Percentiles rank a stretch among this genome's conserved stretches.
Evolutionary conservation across 2,329 filamentous ascomycete genomes (phyloP).

Genomic region (Hypoxylon rubiginosum): DNA sequence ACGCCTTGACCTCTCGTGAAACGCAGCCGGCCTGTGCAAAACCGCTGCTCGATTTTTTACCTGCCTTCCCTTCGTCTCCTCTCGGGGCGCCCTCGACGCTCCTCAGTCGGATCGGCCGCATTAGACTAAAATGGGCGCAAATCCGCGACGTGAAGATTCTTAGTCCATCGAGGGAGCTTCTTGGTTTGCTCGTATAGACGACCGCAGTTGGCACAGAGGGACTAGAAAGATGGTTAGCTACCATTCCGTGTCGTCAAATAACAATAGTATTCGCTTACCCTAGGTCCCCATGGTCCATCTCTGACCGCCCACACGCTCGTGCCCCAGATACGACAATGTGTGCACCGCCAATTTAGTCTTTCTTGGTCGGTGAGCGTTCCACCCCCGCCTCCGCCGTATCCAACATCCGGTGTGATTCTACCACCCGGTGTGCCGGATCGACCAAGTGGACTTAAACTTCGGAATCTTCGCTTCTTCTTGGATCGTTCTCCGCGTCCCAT

Average conservation of each 20-base stretch:
- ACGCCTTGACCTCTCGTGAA: constrained; percentile 32
- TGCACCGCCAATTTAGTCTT: constrained; percentile 86
- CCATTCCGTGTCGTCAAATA: constrained; percentile 4
- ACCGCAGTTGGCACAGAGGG: constrained; percentile 93
- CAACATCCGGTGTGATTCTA: constrained; percentile 85
- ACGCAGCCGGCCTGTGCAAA: not conserved
- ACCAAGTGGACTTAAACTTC: constrained; percentile 86
- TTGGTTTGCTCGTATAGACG: constrained; percentile 89
- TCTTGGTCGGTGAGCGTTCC: constrained; percentile 81
- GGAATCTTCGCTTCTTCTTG: constrained; percentile 94
- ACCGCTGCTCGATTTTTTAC: not conserved
- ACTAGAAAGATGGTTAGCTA: constrained; percentile 61
- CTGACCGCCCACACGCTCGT: constrained; percentile 94
- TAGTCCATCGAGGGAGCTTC: constrained; percentile 82
- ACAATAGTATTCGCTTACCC: constrained; percentile 68
- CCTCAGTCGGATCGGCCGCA: not conserved
- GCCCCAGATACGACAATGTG: constrained; percentile 89
- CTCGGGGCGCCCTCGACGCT: not conserved
- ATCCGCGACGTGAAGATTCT: constrained; percentile 71
- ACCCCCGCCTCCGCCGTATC: constrained; percentile 76
- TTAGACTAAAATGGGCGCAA: constrained; percentile 44
- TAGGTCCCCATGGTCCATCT: constrained; percentile 87
- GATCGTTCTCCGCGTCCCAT: constrained; percentile 93
- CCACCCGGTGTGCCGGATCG: constrained; percentile 75
- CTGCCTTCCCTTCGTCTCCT: not conserved